Evolutionary conservation across 169 alveolate species (phyloP).

Genomic region (Plasmodium gaboni): DNA sequence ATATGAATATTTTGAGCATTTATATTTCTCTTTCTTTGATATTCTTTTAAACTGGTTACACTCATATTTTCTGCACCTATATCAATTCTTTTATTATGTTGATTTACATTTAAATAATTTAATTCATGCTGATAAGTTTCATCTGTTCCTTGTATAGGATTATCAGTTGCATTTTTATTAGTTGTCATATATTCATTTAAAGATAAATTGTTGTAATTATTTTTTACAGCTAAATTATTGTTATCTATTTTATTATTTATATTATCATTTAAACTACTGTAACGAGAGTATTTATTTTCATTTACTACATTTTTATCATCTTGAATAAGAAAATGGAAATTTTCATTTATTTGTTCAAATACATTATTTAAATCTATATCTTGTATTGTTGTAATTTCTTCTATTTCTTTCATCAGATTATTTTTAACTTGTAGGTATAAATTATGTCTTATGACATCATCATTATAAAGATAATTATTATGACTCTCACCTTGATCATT

Average conservation of each 20-base stretch:
- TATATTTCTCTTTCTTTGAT: constrained; percentile 17
- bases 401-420: constrained; percentile 17
- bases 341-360: constrained; percentile 35
- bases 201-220: too few relatives aligned
- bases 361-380: constrained; percentile 43
- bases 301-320: background rate
- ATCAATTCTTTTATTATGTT: too few relatives aligned
- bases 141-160: too few relatives aligned
- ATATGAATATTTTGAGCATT: background rate
- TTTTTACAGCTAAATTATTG: background rate
- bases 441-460: background rate
- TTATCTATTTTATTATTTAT: background rate
- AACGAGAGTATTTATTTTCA: background rate
- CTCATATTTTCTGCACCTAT: background rate
- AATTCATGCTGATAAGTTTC: too few relatives aligned
- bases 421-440: constrained; percentile 5
- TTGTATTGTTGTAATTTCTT: background rate
- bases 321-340: constrained; percentile 5
- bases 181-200: too few relatives aligned
- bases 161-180: too few relatives aligned
- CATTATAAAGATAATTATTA: background rate
- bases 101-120: too few relatives aligned
- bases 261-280: background rate
- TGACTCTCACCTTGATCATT: background rate
- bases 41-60: background rate